Conservation (phyloP, 371 early-diverging fungal genomes). For the Mucor circinelloides region DNA sequence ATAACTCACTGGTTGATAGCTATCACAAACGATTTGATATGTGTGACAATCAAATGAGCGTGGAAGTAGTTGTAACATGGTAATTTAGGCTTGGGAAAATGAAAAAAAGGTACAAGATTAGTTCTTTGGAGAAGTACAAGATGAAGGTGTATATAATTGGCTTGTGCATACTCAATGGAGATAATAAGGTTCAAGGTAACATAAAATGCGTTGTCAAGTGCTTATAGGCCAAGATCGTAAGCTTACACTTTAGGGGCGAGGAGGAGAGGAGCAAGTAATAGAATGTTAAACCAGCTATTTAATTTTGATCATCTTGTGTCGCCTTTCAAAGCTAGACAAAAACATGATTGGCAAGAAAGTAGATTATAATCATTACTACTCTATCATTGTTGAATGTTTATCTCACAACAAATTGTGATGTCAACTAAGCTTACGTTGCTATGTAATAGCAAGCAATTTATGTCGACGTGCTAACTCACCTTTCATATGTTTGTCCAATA, state of each 20-base stretch:
- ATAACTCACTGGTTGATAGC: not conserved
- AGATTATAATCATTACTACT: not conserved
- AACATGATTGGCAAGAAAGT: not conserved
- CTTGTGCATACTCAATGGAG: not conserved
- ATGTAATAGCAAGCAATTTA: not conserved
- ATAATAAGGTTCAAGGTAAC: not conserved
- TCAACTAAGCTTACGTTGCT: not conserved
- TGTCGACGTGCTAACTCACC: not conserved
- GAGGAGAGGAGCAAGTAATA: not conserved
- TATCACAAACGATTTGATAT: too few species aligned
- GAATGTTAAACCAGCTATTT: not conserved
- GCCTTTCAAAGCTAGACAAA: constrained; percentile 4
- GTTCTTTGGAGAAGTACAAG: not conserved
- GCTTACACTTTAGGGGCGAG: not conserved
- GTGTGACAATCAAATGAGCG: too few species aligned
- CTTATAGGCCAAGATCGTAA: constrained; percentile 9
- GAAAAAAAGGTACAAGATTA: not conserved
- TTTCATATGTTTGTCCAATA: not conserved
- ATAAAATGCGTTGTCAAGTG: constrained; percentile 10
- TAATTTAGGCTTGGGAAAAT: not conserved
- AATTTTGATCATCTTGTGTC: constrained; percentile 5
- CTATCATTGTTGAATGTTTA: not conserved
- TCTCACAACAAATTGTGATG: not conserved
- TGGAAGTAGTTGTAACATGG: not conserved
- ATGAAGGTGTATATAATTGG: not conserved